Conservation (phyloP, 305 asterid genomes). For the Fraxinus angustifolia region DNA sequence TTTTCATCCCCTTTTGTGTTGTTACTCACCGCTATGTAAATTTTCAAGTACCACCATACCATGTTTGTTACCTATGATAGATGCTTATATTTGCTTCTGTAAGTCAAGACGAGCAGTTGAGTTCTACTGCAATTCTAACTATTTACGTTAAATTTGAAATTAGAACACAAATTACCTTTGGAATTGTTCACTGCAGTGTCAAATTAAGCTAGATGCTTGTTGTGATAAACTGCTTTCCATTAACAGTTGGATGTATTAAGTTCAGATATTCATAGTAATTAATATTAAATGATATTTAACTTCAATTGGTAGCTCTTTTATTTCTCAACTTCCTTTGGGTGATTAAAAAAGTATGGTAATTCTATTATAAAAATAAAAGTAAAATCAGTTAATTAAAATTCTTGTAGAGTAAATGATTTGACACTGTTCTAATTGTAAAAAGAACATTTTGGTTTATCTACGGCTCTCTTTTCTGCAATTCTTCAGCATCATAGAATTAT, state of each 20-base stretch:
- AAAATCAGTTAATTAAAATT: not conserved
- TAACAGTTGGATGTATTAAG: not conserved
- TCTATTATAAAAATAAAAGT: not conserved
- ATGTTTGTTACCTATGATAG: not conserved
- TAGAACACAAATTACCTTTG: not conserved
- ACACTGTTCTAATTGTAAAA: not conserved
- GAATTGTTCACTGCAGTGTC: not conserved
- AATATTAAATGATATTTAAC: not conserved
- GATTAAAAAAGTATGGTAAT: not conserved
- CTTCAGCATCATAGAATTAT: not conserved
- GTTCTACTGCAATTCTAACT: not conserved
- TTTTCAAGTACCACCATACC: not conserved
- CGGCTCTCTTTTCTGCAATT: not conserved
- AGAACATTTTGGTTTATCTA: not conserved
- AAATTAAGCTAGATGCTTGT: not conserved
- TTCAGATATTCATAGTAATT: not conserved
- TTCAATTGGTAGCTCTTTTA: not conserved
- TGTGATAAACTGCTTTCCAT: not conserved
- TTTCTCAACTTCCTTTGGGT: not conserved
- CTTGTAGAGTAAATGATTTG: not conserved
- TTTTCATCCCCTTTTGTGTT: not conserved
- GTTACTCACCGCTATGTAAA: not conserved
- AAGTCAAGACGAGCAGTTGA: not conserved
- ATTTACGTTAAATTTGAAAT: not conserved
- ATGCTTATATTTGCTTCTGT: conserved; percentile 8